These are phyloP conservation scores for Dalbergia cochinchinensis DNA, from an alignment of 306 rosid species.

Conservation along the genomic window DNA sequence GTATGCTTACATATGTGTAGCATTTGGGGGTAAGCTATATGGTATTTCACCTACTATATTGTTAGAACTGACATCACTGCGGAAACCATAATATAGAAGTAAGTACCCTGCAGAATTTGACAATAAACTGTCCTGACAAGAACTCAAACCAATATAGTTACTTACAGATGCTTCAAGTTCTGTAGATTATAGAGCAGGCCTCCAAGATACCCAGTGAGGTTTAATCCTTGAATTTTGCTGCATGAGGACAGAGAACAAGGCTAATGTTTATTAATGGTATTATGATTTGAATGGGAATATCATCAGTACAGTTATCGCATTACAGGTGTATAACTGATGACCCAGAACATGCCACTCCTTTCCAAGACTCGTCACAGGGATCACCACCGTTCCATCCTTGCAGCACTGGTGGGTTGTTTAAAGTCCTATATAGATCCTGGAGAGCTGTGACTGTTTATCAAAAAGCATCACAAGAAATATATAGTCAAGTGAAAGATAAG, in stretches of 20 bases:
- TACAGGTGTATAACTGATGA: constrained; percentile 88
- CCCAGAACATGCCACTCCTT: constrained; percentile 81
- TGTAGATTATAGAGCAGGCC: constrained; percentile 65
- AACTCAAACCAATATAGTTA: constrained; percentile 24
- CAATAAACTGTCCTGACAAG: background rate
- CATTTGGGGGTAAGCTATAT: constrained; percentile 73
- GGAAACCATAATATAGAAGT: constrained; percentile 44
- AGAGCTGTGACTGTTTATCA: constrained; percentile 69
- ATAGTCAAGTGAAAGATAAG: constrained; percentile 28
- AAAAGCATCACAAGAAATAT: constrained; percentile 8
- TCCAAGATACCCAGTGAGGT: constrained; percentile 82
- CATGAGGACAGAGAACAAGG: constrained; percentile 36
- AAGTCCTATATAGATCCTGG: constrained; percentile 64
- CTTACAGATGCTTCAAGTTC: constrained; percentile 78
- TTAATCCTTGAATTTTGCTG: constrained; percentile 81
- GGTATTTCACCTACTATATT: constrained; percentile 79
- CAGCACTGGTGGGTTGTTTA: constrained; percentile 67
- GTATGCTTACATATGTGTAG: constrained; percentile 78
- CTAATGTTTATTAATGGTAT: constrained; percentile 18
- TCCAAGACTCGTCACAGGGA: constrained; percentile 92
- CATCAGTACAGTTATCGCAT: constrained; percentile 24
- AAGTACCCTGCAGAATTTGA: constrained; percentile 22
- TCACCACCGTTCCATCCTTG: constrained; percentile 78
- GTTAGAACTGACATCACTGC: constrained; percentile 88
- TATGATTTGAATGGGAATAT: constrained; percentile 20